phyloP scores from a whole-genome alignment of 768 basidiomycete species.

The Basidioascus undulatus region DNA sequence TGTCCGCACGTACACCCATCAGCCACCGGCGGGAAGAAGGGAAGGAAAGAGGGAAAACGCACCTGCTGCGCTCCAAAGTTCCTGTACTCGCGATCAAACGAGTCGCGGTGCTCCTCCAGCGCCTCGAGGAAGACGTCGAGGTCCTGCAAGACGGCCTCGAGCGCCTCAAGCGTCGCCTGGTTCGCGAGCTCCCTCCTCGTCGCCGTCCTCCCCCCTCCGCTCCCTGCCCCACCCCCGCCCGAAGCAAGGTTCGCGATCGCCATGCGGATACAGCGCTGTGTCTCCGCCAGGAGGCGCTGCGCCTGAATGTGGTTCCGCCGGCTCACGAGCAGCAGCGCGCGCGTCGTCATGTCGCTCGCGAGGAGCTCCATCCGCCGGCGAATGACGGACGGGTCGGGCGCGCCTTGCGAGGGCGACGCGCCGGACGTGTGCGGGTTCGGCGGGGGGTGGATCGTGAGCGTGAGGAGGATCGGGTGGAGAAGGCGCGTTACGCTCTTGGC shows the following conservation, averaged over 20 bases:
- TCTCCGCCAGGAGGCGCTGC: constrained; percentile 68
- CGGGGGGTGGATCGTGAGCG: constrained; percentile 61
- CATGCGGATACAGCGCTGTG: too few species aligned
- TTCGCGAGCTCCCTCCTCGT: too few species aligned
- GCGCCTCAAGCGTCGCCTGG: constrained; percentile 28
- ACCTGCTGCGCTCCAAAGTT: constrained; percentile 97
- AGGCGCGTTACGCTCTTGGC: constrained; percentile 64
- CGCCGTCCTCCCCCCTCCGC: too few species aligned
- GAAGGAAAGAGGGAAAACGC: constrained; percentile 8
- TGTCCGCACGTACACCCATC: constrained; percentile 16
- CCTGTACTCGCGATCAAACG: constrained; percentile 79
- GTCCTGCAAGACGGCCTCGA: constrained; percentile 68
- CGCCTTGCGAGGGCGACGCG: constrained; percentile 8
- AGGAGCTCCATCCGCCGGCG: constrained; percentile 89
- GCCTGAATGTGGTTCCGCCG: constrained; percentile 77
- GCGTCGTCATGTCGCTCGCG: constrained; percentile 90
- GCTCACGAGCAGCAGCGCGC: constrained; percentile 73
- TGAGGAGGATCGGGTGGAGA: constrained; percentile 73
- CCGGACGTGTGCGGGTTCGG: constrained; percentile 7
- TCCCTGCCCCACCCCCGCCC: too few species aligned
- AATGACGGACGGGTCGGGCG: constrained; percentile 59
- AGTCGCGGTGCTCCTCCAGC: constrained; percentile 65
- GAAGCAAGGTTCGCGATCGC: too few species aligned
- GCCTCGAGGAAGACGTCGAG: constrained; percentile 68
- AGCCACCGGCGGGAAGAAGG: neutral